Base-by-base conservation (phyloP, 441 rosid species). In the Viola pubescens region DNA sequence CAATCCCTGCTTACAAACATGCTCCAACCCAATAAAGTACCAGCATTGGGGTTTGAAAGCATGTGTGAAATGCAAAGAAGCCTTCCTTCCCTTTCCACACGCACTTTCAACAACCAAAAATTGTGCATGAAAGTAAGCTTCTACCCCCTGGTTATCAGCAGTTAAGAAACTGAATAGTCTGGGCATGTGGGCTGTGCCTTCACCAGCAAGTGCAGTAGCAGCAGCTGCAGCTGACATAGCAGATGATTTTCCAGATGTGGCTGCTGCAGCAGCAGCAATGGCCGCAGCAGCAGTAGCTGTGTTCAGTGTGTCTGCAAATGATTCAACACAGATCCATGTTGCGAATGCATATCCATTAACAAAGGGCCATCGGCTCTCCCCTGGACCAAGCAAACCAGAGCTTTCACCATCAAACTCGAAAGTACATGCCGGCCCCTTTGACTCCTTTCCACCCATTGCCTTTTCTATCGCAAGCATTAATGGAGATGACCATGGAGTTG, bases 221-320 rank as follows among this genome's bases (percentile, higher is more conserved):
- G 99, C 99, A 54, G 98, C 97, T 67, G 99, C 98, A 73, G 99
- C 98, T 48, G 98, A 94, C 96, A 91, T 87, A 46, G 99, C 97
- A 58, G 98, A 94, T 72, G 98, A 83, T 83, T 94, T 91, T 64
- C 98, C 99, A 26, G 97, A 88, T 82, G 81, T 94, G 62, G 98
- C 97, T 13, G 99, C 98, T 9, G 97, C 98, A 4, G 99, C 97
- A 50, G 97, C 97, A 56, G 97, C 97, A 74, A 94, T 90, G 49
- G 99, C 99, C 50, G 97, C 97, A 5, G 99, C 97, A 5, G 92
- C 95, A 66, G 99, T 85, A 56, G 98, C 99, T 52, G 99, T 79
- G 69, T 94, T 91, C 79, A 94, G 73, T 37, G 99, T 91, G 75
- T 91, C 99, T 47, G 99, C 97, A 83, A 94, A 94, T 60, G 99